Conservation (phyloP, 345 rosid species). For the Ailanthus altissimus region DNA sequence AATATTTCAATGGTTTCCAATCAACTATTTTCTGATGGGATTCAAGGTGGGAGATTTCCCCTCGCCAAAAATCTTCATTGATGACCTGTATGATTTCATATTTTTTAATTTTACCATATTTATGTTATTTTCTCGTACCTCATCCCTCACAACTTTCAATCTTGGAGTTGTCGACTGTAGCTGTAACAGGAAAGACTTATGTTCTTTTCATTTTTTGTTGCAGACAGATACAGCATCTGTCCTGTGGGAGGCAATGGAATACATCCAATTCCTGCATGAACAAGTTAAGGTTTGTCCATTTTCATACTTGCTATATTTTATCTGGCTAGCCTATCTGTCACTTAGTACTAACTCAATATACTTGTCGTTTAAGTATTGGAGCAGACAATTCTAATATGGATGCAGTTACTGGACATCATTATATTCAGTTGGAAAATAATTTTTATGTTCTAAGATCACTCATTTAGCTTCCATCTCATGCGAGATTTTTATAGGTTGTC, state of each 20-base stretch:
- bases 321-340: slow-evolving; percentile 1
- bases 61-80: background rate
- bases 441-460: background rate
- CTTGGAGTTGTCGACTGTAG: slow-evolving; percentile 2
- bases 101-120: background rate
- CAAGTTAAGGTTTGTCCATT: slow-evolving; percentile 81
- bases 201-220: slow-evolving; percentile 3
- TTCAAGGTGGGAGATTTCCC: background rate
- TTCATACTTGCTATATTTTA: slow-evolving; percentile 20
- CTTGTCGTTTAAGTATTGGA: background rate
- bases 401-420: background rate
- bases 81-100: background rate
- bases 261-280: slow-evolving; percentile 91
- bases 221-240: slow-evolving; percentile 99
- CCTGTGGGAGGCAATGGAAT: slow-evolving; percentile 77
- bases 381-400: background rate
- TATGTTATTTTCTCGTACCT: background rate
- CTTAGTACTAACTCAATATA: background rate
- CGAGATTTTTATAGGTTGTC: background rate
- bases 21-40: background rate
- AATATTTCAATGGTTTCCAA: too few species aligned
- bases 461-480: background rate
- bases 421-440: background rate
- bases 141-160: background rate
- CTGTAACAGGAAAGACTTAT: slow-evolving; percentile 7